These are phyloP conservation scores for Nitzschia sp. DNA, from an alignment of 108 stramenopile species.

Conservation along the genomic window DNA sequence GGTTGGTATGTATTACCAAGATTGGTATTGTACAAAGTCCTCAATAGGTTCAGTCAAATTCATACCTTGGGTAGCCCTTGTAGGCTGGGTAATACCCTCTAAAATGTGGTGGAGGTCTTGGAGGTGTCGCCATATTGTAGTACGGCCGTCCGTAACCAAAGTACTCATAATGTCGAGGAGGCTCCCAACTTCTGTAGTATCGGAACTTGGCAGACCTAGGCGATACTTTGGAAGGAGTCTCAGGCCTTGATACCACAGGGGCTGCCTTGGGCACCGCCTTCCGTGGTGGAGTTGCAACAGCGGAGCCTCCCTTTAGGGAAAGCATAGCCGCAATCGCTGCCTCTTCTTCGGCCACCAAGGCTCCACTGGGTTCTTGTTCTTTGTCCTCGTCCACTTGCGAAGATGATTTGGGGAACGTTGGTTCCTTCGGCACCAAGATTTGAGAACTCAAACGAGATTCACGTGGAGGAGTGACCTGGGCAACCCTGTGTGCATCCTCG, in stretches of 20 bases:
- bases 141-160: conserved; percentile 8
- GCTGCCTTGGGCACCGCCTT: background rate
- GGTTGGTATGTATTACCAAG: too few species aligned
- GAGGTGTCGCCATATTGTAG: conserved; percentile 8
- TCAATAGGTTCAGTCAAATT: background rate
- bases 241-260: background rate
- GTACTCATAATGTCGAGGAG: background rate
- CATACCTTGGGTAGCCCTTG: conserved; percentile 5
- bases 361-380: conserved; percentile 8
- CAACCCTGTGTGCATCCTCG: conserved; percentile 18
- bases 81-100: conserved; percentile 10
- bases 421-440: background rate
- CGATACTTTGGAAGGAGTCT: background rate
- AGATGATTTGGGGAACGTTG: background rate
- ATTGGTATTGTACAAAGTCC: too few species aligned
- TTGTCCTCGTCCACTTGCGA: background rate
- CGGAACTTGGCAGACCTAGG: conserved; percentile 2
- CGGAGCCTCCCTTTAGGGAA: conserved; percentile 21
- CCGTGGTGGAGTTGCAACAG: background rate
- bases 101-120: background rate
- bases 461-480: background rate
- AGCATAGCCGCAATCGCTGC: conserved; percentile 44
- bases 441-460: background rate
- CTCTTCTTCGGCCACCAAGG: conserved; percentile 32
- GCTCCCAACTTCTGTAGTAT: conserved; percentile 18